phyloP scores from a whole-genome alignment of 148 eudicot genomes.

The Rhododendron kiyosumense region DNA sequence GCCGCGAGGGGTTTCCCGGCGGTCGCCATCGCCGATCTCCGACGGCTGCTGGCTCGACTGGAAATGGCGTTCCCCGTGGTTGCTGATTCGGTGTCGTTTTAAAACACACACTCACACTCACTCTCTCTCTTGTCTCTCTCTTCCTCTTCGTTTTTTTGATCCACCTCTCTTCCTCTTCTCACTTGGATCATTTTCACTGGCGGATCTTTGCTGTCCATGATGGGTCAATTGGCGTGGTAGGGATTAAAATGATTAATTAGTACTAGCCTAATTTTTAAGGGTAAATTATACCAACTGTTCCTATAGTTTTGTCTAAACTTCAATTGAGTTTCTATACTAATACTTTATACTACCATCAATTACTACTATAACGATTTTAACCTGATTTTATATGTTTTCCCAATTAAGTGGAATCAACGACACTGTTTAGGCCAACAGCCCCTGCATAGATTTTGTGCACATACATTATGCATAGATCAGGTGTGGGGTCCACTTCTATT shows the following conservation, averaged over 20 bases:
- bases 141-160: too few relatives aligned
- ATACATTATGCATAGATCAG: too few relatives aligned
- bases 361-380: neutral
- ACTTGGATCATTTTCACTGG: neutral
- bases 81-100: neutral
- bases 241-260: neutral
- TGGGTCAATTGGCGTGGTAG: neutral
- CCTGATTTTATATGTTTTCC: neutral
- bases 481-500: too few relatives aligned
- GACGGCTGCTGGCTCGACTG: slow-evolving; percentile 33
- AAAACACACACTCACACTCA: neutral
- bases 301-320: neutral
- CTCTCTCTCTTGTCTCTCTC: neutral
- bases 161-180: neutral
- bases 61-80: slow-evolving; percentile 16
- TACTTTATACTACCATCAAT: neutral
- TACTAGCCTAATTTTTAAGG: neutral
- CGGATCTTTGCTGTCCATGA: neutral
- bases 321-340: neutral
- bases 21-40: slow-evolving; percentile 57
- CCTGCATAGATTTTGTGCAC: too few relatives aligned
- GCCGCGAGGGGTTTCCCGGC: slow-evolving; percentile 20
- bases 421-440: too few relatives aligned
- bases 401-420: too few relatives aligned
- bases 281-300: neutral